Percentiles rank a stretch among this genome's conserved stretches.
Evolutionary conservation across 495 filamentous ascomycete genomes (phyloP).

Genomic region (Filosporella fistucella): DNA sequence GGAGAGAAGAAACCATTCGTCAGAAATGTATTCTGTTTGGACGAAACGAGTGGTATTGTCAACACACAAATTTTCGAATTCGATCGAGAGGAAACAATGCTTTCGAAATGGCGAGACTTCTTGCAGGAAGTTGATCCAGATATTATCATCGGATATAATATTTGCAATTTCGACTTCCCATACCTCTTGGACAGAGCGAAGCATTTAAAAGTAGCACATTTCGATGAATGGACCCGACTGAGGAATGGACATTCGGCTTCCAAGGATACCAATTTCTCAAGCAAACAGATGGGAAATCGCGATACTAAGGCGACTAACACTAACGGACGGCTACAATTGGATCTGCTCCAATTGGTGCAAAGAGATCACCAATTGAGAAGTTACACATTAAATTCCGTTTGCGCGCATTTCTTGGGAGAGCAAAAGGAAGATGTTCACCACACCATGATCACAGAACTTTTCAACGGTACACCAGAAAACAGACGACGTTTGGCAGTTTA

Average conservation of each 20-base stretch:
- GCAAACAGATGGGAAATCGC: constrained; percentile 98
- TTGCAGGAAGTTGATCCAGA: constrained; percentile 90
- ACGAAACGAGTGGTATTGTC: constrained; percentile 86
- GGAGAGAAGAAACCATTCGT: constrained; percentile 95
- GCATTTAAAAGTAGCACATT: constrained; percentile 68
- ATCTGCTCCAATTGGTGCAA: constrained; percentile 89
- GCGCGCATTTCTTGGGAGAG: constrained; percentile 91
- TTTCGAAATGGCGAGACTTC: constrained; percentile 85
- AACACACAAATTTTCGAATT: constrained; percentile 91
- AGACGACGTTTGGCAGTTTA: constrained; percentile 88
- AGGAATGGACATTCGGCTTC: constrained; percentile 56
- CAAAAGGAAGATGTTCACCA: constrained; percentile 99
- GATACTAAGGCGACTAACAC: constrained; percentile 93
- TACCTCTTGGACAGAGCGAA: constrained; percentile 90
- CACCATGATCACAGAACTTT: constrained; percentile 98
- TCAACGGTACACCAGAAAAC: constrained; percentile 91
- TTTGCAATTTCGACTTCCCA: constrained; percentile 97
- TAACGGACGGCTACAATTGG: constrained; percentile 87
- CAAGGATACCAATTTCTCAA: constrained; percentile 82
- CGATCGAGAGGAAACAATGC: constrained; percentile 75
- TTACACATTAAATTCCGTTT: constrained; percentile 97
- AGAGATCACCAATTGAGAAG: constrained; percentile 91
- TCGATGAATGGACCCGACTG: constrained; percentile 83
- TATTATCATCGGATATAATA: constrained; percentile 98
- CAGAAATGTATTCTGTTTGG: constrained; percentile 91